Percentiles rank a stretch among this genome's conserved stretches.
These are phyloP conservation scores for Acanthamoeba lenticulata DNA, from an alignment of 208 protist species.

Conservation along the genomic window DNA sequence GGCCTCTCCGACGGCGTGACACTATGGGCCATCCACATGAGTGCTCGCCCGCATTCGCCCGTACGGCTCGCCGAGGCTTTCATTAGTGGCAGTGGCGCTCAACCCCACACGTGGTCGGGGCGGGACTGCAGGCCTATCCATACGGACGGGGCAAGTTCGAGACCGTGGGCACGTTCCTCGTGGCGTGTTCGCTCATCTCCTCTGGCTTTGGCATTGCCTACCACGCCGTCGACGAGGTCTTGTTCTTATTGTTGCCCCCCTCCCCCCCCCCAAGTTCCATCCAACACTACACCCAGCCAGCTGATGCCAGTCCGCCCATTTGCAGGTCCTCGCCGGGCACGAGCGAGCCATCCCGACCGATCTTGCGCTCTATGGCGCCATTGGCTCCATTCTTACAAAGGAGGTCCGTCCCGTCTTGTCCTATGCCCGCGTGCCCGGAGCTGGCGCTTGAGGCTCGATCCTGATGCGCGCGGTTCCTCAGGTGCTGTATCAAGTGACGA, in stretches of 20 bases:
- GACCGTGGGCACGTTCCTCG: conserved; percentile 45
- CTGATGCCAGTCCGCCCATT: too few relatives aligned
- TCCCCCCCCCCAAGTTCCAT: too few relatives aligned
- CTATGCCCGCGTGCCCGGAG: too few relatives aligned
- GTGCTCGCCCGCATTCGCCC: neutral
- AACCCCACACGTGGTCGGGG: too few relatives aligned
- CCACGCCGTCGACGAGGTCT: neutral
- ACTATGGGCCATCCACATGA: conserved; percentile 49
- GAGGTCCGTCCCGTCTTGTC: too few relatives aligned
- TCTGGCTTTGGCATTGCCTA: neutral
- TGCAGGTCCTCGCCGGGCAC: neutral
- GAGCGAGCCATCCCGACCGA: neutral
- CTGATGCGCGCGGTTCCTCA: too few relatives aligned
- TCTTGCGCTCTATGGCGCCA: conserved; percentile 40
- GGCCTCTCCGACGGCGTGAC: conserved; percentile 43
- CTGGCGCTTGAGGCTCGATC: too few relatives aligned
- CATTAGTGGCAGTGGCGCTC: too few relatives aligned
- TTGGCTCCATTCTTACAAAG: conserved; percentile 44
- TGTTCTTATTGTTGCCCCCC: too few relatives aligned
- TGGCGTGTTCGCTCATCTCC: neutral
- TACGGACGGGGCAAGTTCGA: conserved; percentile 56
- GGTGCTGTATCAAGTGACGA: neutral
- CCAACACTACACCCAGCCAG: too few relatives aligned
- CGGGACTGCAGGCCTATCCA: conserved; percentile 21
- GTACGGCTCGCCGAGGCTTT: too few relatives aligned